These are phyloP conservation scores for Fusarium albidum DNA, from an alignment of 2,329 filamentous ascomycete genomes.

Conservation along the genomic window DNA sequence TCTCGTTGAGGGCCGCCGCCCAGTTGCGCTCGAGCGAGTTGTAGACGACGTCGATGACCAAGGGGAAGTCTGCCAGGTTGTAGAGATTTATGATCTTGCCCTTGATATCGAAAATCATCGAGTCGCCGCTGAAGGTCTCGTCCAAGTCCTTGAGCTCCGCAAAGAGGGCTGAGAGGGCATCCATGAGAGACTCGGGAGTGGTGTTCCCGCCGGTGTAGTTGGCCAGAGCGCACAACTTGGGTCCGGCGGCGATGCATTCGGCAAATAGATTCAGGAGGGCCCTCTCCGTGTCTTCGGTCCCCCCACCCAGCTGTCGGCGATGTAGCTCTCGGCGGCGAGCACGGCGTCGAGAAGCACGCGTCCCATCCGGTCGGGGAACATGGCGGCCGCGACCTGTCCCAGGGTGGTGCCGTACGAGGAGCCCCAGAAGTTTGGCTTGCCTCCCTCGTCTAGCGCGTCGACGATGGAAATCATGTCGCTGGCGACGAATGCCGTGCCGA, in stretches of 20 bases:
- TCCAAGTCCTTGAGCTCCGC: background rate
- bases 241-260: constrained; percentile 12
- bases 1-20: background rate
- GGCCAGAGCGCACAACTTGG: constrained; percentile 1
- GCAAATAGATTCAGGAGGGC: constrained; percentile 1
- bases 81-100: background rate
- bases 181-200: background rate
- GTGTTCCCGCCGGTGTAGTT: constrained; percentile 4
- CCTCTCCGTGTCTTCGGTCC: constrained; percentile 6
- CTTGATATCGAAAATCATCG: background rate
- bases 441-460: constrained; percentile 46
- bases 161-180: background rate
- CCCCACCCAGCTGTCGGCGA: background rate
- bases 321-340: constrained; percentile 16
- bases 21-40: constrained; percentile 4
- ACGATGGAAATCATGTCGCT: constrained; percentile 50
- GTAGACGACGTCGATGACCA: background rate
- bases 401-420: constrained; percentile 25
- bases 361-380: constrained; percentile 31
- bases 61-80: background rate
- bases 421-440: constrained; percentile 45
- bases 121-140: background rate
- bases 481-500: constrained; percentile 46
- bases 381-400: constrained; percentile 23
- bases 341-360: constrained; percentile 27